Evolutionary conservation across 768 basidiomycete genomes (phyloP), one percentile per base, ranked within the genome.

Genomic region (Rhizopogon salebrosus): DNA sequence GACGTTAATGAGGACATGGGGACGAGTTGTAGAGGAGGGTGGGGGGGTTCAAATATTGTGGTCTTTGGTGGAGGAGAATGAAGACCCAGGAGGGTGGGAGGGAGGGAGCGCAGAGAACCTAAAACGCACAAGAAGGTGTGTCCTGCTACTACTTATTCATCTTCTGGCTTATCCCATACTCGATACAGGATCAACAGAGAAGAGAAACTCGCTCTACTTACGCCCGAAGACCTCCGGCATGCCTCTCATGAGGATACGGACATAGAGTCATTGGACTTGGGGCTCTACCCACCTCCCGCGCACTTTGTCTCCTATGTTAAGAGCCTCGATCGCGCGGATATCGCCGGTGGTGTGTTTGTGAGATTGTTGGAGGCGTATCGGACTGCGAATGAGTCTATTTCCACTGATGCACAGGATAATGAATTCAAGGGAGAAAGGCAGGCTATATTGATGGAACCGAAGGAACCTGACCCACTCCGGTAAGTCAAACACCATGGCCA

Each of bases 311-410:
- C 68, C 9, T 83, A 87, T 48, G 60, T 97, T 41, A 84, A 83
- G 62, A 70, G 70, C 0, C 64, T 94, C 29, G 80, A 84, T 49
- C 78, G 91, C 14, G 65, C 76, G 16, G 90, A 93, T 52, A 74
- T 95, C 6, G 73, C 81, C 1, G 86, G 87, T 3, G 80, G 80
- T 34, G 53, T 97, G 4, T 92, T 97, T 57, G 78, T 95, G 11
- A 75, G 72, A 55, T 71, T 89, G 29, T 73, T 98, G 4, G 87
- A 92, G 59, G 72, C 72, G 3, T 92, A 95, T 65, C 80, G 78
- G 18, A 34, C 20, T 46, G 14, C 31, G 7, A 46, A 34, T 20
- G 45, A 20, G 9, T 16, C 29, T 46, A 3, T 7, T 16, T n/a
- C 20, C 18, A 18, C 27, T n/a, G 14, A 22, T n/a, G 55, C 57